Percentiles rank a stretch among this genome's conserved stretches.
phyloP scores from a whole-genome alignment of 352 stramenopile genomes.

The Stephanocyclus meneghinianus region DNA sequence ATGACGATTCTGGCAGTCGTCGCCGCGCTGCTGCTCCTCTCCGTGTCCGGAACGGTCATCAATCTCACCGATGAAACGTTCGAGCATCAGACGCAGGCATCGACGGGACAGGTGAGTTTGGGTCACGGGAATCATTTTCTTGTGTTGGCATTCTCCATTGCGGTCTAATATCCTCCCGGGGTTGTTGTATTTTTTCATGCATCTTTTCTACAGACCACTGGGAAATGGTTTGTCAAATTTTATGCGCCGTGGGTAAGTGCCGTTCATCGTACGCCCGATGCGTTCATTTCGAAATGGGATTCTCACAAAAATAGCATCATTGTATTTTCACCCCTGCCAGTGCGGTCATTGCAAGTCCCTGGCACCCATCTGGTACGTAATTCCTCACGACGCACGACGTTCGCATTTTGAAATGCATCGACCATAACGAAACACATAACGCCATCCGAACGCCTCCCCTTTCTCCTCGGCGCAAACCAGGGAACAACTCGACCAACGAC shows the following conservation, averaged over 20 bases:
- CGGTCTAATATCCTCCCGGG: too few species aligned
- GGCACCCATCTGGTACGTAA: conserved; percentile 45
- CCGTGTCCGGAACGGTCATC: conserved; percentile 38
- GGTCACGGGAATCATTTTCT: too few species aligned
- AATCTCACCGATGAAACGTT: conserved; percentile 69
- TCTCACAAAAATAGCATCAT: background rate
- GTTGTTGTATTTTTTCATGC: background rate
- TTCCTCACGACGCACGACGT: background rate
- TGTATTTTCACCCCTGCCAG: background rate
- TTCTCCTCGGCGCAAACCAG: conserved; percentile 12
- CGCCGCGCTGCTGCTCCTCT: background rate
- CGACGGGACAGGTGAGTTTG: conserved; percentile 49
- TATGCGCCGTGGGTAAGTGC: conserved; percentile 35
- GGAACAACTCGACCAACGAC: conserved; percentile 46
- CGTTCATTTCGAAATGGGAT: background rate
- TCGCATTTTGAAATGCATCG: too few species aligned
- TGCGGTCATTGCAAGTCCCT: conserved; percentile 59
- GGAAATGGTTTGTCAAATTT: conserved; percentile 66
- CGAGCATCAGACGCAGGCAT: conserved; percentile 79
- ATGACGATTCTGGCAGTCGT: background rate
- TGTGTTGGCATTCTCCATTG: too few species aligned
- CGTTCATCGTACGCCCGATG: background rate
- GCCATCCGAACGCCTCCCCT: too few species aligned
- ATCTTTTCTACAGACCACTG: conserved; percentile 47
- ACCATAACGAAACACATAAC: too few species aligned